Percentiles rank a stretch among this genome's conserved stretches.
Evolutionary conservation across 306 rosid species (phyloP).

Genomic region (Dicorynia guianensis): DNA sequence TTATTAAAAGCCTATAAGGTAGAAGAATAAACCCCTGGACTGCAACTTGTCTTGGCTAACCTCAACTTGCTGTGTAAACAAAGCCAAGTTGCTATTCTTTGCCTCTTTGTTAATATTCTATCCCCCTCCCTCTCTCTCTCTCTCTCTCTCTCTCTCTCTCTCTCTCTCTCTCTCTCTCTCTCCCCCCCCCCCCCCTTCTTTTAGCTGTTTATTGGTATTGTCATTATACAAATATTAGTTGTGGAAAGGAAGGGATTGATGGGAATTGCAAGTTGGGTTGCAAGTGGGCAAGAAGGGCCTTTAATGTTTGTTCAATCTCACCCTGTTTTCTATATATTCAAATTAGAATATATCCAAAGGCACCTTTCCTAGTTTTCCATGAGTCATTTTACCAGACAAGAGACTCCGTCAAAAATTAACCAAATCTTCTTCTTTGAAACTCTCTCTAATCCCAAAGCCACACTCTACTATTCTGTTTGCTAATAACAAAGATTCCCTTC

Average conservation of each 20-base stretch:
- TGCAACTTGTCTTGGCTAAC: slow-evolving; percentile 50
- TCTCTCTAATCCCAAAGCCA: no score
- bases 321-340: slow-evolving; percentile 1
- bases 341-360: slow-evolving; percentile 18
- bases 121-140: neutral
- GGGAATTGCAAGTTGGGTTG: slow-evolving; percentile 57
- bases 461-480: neutral
- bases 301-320: slow-evolving; percentile 33
- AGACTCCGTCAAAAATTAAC: slow-evolving; percentile 12
- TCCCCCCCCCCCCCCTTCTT: neutral
- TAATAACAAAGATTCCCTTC: slow-evolving; percentile 22
- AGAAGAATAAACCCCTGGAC: slow-evolving; percentile 42
- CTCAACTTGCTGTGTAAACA: slow-evolving; percentile 54
- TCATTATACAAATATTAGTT: slow-evolving; percentile 28
- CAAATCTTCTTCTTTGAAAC: neutral
- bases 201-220: neutral
- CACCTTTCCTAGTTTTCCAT: slow-evolving; percentile 7
- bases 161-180: neutral
- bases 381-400: slow-evolving; percentile 39
- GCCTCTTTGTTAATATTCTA: slow-evolving; percentile 14
- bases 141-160: no score
- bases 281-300: slow-evolving; percentile 61
- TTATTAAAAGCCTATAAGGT: neutral
- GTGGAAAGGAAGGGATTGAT: slow-evolving; percentile 39
- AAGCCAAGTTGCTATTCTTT: slow-evolving; percentile 55